phyloP scores from a whole-genome alignment of 2,329 filamentous ascomycete genomes.

The Colletotrichum godetiae region DNA sequence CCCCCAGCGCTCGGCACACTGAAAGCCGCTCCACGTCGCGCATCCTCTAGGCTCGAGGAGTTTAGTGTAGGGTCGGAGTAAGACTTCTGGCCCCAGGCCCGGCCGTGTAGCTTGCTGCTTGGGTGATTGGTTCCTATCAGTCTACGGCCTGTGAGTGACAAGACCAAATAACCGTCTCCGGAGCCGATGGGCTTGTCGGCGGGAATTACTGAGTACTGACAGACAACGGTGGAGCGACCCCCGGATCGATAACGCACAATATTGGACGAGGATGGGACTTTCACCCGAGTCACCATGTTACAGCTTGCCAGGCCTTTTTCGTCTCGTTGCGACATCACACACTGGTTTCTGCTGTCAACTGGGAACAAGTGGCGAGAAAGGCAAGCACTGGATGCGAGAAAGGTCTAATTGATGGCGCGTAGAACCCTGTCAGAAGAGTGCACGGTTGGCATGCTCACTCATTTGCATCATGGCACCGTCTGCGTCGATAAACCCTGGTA shows the following conservation, averaged over 20 bases:
- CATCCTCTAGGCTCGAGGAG: not conserved
- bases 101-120: not conserved
- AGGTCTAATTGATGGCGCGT: slow-evolving; percentile 6
- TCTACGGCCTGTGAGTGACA: not conserved
- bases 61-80: not conserved
- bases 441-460: slow-evolving; percentile 29
- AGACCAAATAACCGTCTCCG: slow-evolving; percentile 14
- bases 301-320: not conserved
- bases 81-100: not conserved
- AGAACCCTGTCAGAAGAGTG: slow-evolving; percentile 16
- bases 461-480: slow-evolving; percentile 30
- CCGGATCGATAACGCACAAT: not conserved
- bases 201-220: not conserved
- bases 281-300: not conserved
- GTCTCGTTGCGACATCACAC: not conserved
- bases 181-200: slow-evolving; percentile 4
- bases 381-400: slow-evolving; percentile 13
- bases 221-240: not conserved
- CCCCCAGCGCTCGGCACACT: slow-evolving; percentile 17
- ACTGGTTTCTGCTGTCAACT: not conserved
- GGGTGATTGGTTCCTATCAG: not conserved
- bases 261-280: not conserved
- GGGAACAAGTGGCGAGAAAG: not conserved
- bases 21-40: slow-evolving; percentile 2
- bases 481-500: slow-evolving; percentile 31